These are phyloP conservation scores for Fusarium abutilonis DNA, from an alignment of 2,329 filamentous ascomycete species.

Conservation along the genomic window DNA sequence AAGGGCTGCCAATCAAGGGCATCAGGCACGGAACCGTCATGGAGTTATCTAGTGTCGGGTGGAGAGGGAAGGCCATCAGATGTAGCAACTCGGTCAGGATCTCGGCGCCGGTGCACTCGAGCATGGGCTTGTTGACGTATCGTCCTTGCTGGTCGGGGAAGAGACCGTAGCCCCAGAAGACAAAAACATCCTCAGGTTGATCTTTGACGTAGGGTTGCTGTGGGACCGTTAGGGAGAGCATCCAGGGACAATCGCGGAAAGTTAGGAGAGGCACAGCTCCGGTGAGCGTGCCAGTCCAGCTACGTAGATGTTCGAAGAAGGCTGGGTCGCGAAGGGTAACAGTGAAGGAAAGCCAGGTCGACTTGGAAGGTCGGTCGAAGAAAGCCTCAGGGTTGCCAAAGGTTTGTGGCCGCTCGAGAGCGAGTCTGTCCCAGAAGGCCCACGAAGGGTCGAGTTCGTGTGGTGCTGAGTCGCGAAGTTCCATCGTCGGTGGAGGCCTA, in stretches of 20 bases:
- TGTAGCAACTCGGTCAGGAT: conserved; percentile 42
- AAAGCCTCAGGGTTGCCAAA: conserved; percentile 44
- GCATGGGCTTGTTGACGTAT: conserved; percentile 42
- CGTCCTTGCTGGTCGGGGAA: conserved; percentile 42
- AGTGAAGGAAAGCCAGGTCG: conserved; percentile 44
- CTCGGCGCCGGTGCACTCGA: conserved; percentile 42
- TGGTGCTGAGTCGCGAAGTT: conserved; percentile 43
- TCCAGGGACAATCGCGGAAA: conserved; percentile 44
- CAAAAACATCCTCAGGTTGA: conserved; percentile 36
- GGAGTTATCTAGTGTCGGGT: conserved; percentile 40
- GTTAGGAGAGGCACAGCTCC: conserved; percentile 41
- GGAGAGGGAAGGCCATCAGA: conserved; percentile 40
- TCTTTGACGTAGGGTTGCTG: conserved; percentile 41
- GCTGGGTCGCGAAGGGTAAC: conserved; percentile 36
- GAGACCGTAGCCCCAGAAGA: conserved; percentile 45
- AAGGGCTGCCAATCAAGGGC: conserved; percentile 43
- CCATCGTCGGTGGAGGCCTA: conserved; percentile 41
- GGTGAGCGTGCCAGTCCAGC: conserved; percentile 39
- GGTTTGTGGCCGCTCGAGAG: conserved; percentile 31
- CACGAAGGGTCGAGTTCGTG: conserved; percentile 41
- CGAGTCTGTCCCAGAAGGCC: conserved; percentile 43
- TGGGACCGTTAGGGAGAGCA: conserved; percentile 41
- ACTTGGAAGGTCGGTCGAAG: conserved; percentile 44
- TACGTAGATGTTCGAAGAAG: conserved; percentile 39
- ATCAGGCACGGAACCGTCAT: conserved; percentile 41